These are phyloP conservation scores for Glomus cerebriforme DNA, from an alignment of 192 early-diverging fungal genomes.

Conservation along the genomic window DNA sequence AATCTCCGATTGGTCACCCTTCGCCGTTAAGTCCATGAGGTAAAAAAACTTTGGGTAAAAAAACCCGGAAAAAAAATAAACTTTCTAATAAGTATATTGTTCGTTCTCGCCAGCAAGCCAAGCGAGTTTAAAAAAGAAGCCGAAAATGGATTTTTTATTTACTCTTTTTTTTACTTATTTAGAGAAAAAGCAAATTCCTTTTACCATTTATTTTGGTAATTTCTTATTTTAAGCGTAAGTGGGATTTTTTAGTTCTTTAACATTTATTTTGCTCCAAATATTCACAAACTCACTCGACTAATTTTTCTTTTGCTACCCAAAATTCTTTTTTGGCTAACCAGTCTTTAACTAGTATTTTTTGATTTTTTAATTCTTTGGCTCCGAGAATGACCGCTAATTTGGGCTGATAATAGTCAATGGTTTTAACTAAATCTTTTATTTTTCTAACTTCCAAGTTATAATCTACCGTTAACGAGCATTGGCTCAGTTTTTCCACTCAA, in stretches of 20 bases:
- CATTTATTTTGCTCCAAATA: no score
- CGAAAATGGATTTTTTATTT: no score
- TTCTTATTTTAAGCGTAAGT: no score
- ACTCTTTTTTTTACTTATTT: no score
- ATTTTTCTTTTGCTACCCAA: no score
- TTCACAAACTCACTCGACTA: no score
- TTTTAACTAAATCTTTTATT: constrained; percentile 7
- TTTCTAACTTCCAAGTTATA: constrained; percentile 26
- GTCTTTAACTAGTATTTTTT: constrained; percentile 24
- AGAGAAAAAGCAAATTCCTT: no score
- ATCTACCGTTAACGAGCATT: neutral
- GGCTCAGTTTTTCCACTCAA: neutral
- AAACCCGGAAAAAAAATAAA: neutral
- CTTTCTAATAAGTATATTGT: neutral
- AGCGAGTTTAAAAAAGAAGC: no score
- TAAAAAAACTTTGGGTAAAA: neutral
- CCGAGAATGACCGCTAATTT: neutral
- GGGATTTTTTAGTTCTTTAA: no score
- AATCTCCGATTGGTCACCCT: constrained; percentile 79
- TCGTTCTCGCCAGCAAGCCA: no score
- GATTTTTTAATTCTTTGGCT: constrained; percentile 17
- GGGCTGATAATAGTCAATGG: constrained; percentile 24
- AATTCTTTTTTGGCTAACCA: neutral
- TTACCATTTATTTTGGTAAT: no score
- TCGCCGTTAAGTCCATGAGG: constrained; percentile 89